Base-by-base conservation (phyloP, 2,329 filamentous ascomycete species). In the Colletotrichum shisoi region DNA sequence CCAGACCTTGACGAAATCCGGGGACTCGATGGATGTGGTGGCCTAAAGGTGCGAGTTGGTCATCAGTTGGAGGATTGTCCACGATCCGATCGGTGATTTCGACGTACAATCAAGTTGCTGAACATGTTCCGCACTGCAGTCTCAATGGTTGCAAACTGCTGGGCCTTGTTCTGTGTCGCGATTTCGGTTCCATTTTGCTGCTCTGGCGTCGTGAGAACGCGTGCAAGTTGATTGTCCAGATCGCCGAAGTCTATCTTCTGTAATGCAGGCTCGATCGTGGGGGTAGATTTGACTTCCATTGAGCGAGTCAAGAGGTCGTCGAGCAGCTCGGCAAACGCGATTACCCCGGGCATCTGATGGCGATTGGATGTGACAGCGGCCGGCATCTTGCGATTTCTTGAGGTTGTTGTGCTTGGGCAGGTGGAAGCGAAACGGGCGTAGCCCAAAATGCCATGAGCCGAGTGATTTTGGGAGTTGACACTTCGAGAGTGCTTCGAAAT, bases 1-100 rank as follows among this genome's bases (percentile, higher is more conserved):
- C 94, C 94, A 99, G 70, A 98, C 87, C 68, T 88, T 86, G 57
- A 93, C 89, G 74, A 97, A 97, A 0, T 86, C 84, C 48, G 92
- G 88, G 31, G 91, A 87, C 44, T 93, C 86, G 72, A 97, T 96
- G 9, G 87, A 82, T 13, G 87, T 93, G 45, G 86, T 87, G 49
- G 91, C 89, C 91, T 94, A 68, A 12, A 64, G 42, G 21, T 45
- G 34, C 19, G 21, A 15, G 34, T 45, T 44, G 42, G 62, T 48
- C 9, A 45, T 64, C 68, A 69, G 70, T 44, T 46, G 12, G 31
- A 53, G 34, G 21, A 34, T 44, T 11, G 21, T 15, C 17, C 15
- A 19, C 21, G 13, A 17, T 48, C 17, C n/a, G 13, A 17, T 48
- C 13, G 49, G 2, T 49, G 17, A 27, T 4, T 45, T 52, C 9